A percentile compares a stretch with the other conserved stretches of the same genome.
Evolutionary conservation across 164 flowering plant species (phyloP).

Genomic region (Nelumbo lutea): DNA sequence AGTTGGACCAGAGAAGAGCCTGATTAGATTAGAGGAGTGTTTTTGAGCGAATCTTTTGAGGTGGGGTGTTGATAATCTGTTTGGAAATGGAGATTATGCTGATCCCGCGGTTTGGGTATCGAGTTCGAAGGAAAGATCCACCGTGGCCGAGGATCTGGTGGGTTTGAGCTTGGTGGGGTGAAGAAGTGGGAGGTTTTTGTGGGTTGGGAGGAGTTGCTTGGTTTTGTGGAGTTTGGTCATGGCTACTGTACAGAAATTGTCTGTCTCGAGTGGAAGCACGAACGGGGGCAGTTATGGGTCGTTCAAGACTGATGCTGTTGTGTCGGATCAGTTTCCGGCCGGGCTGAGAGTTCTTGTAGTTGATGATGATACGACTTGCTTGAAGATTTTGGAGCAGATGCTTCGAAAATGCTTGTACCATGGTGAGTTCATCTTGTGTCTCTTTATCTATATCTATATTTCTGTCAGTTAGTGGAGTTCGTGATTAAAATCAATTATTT

Average conservation of each 20-base stretch:
- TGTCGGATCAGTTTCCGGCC: conserved; percentile 33
- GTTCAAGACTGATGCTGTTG: not conserved
- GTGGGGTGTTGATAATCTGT: not conserved
- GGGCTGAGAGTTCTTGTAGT: conserved; percentile 70
- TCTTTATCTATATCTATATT: not conserved
- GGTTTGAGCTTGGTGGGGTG: not conserved
- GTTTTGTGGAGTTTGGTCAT: not conserved
- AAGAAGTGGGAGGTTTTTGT: not conserved
- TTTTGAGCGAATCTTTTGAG: not conserved
- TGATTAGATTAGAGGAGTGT: not conserved
- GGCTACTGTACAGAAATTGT: conserved; percentile 4
- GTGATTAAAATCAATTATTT: not conserved
- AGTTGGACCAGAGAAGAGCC: not conserved
- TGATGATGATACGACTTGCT: conserved; percentile 61
- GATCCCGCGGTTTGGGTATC: not conserved
- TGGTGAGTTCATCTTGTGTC: not conserved
- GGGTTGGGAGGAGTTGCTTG: not conserved
- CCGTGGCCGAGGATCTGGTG: not conserved
- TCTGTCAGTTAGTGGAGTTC: not conserved
- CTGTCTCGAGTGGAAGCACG: not conserved
- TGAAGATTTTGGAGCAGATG: conserved; percentile 42
- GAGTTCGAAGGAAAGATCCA: not conserved
- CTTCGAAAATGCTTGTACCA: conserved; percentile 15
- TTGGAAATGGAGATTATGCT: not conserved
- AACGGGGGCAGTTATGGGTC: not conserved